Evolutionary conservation across 2,329 filamentous ascomycete genomes (phyloP).

Genomic region (Talaromyces verruculosus): DNA sequence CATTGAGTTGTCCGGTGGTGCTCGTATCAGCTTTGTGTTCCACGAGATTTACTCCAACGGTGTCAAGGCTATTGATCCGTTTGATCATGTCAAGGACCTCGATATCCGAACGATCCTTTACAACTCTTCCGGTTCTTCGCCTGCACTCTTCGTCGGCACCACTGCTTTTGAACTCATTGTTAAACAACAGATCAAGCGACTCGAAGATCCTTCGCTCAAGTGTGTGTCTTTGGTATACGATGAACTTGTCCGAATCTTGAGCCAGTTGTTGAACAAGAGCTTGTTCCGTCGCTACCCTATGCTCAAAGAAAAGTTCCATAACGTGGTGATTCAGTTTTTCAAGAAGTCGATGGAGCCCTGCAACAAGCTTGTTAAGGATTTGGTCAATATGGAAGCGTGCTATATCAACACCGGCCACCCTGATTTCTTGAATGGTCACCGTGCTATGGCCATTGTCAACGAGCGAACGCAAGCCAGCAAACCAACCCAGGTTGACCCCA

Average conservation of each 20-base stretch:
- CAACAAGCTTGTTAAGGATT: constrained; percentile 91
- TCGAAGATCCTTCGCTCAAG: constrained; percentile 95
- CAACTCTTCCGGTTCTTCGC: constrained; percentile 98
- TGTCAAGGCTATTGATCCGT: constrained; percentile 95
- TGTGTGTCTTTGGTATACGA: constrained; percentile 97
- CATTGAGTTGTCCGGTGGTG: constrained; percentile 90
- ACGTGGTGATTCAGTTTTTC: constrained; percentile 89
- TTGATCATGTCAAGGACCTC: constrained; percentile 94
- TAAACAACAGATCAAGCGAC: constrained; percentile 94
- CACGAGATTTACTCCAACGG: constrained; percentile 98
- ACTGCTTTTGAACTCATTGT: constrained; percentile 98
- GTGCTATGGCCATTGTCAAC: constrained; percentile 97
- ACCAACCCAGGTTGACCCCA: constrained; percentile 94
- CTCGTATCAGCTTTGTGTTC: constrained; percentile 98
- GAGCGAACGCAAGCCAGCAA: constrained; percentile 79
- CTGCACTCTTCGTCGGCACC: constrained; percentile 93
- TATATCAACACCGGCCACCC: constrained; percentile 99
- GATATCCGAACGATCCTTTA: constrained; percentile 96
- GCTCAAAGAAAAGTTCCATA: constrained; percentile 95
- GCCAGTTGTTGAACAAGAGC: constrained; percentile 82
- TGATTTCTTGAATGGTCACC: constrained; percentile 94
- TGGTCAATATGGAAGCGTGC: constrained; percentile 92
- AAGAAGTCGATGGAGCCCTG: constrained; percentile 98
- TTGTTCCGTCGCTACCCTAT: constrained; percentile 90
- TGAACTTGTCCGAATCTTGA: constrained; percentile 91